Evolutionary conservation across 2,329 filamentous ascomycete species (phyloP).

Genomic region (Sclerotinia subarctica): DNA sequence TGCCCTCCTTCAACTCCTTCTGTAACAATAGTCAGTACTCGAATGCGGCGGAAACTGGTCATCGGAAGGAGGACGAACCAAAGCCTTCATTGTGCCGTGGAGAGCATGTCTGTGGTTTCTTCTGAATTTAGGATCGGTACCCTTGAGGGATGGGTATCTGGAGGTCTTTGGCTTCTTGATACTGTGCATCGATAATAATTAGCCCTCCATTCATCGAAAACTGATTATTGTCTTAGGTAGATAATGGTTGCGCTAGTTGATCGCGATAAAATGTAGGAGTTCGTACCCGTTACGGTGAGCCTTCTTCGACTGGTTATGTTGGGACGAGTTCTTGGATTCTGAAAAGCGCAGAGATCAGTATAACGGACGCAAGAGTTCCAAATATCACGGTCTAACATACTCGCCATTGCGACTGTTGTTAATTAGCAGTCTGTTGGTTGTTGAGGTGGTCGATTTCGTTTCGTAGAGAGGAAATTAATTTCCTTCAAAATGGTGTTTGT

Average conservation of each 20-base stretch:
- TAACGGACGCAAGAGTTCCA: not conserved
- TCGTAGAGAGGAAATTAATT: not conserved
- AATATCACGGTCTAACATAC: slow-evolving; percentile 8
- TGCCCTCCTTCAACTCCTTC: slow-evolving; percentile 98
- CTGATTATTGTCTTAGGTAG: not conserved
- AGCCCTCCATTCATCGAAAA: not conserved
- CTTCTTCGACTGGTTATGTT: slow-evolving; percentile 63
- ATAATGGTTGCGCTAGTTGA: not conserved
- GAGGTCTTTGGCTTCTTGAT: slow-evolving; percentile 99
- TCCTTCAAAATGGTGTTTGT: not conserved
- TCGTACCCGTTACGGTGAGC: slow-evolving; percentile 96
- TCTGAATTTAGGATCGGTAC: slow-evolving; percentile 99
- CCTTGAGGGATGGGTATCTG: slow-evolving; percentile 97
- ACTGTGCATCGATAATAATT: slow-evolving; percentile 49
- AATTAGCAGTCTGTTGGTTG: slow-evolving; percentile 20
- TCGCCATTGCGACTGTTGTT: slow-evolving; percentile 23
- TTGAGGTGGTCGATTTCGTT: slow-evolving; percentile 14
- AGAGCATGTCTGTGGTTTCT: slow-evolving; percentile 99
- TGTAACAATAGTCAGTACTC: slow-evolving; percentile 43
- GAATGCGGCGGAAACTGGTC: slow-evolving; percentile 20
- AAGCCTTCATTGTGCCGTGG: slow-evolving; percentile 95
- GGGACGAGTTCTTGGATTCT: slow-evolving; percentile 92
- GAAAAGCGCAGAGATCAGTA: not conserved
- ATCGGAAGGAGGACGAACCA: slow-evolving; percentile 54
- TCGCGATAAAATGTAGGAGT: not conserved